Evolutionary conservation across 805 yeast genomes (phyloP).

Genomic region (Saccharomycopsis capsularis): DNA sequence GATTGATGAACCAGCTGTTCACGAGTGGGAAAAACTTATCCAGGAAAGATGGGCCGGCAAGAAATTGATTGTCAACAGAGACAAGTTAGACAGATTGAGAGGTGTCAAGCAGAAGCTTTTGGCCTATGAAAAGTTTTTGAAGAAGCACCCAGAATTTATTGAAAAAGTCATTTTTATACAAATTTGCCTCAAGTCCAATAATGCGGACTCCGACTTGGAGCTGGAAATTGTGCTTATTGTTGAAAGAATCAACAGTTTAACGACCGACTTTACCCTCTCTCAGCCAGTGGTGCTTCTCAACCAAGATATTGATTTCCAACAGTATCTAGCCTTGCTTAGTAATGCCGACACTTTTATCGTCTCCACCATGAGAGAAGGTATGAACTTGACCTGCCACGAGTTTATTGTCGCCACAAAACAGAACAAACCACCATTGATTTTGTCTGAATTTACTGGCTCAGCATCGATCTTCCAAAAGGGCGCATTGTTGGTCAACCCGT

Average conservation of each 20-base stretch:
- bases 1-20: constrained; percentile 43
- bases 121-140: constrained; percentile 77
- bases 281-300: constrained; percentile 85
- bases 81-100: constrained; percentile 78
- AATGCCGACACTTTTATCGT: constrained; percentile 89
- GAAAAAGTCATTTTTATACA: constrained; percentile 72
- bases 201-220: constrained; percentile 57
- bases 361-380: constrained; percentile 90
- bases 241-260: constrained; percentile 74
- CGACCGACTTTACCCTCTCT: constrained; percentile 61
- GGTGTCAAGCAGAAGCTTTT: constrained; percentile 83
- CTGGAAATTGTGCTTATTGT: constrained; percentile 69
- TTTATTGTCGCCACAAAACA: constrained; percentile 68
- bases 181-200: constrained; percentile 58
- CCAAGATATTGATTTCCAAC: constrained; percentile 83
- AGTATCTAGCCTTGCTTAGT: constrained; percentile 74
- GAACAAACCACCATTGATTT: constrained; percentile 70
- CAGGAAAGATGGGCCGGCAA: constrained; percentile 71
- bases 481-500: constrained; percentile 79
- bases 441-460: constrained; percentile 94
- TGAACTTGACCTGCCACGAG: constrained; percentile 95
- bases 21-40: constrained; percentile 61
- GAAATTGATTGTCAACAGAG: constrained; percentile 75
- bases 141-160: constrained; percentile 62
- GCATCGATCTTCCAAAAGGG: constrained; percentile 70